Conservation (phyloP, 805 yeast species). For the Myxozyma mucilagina region DNA sequence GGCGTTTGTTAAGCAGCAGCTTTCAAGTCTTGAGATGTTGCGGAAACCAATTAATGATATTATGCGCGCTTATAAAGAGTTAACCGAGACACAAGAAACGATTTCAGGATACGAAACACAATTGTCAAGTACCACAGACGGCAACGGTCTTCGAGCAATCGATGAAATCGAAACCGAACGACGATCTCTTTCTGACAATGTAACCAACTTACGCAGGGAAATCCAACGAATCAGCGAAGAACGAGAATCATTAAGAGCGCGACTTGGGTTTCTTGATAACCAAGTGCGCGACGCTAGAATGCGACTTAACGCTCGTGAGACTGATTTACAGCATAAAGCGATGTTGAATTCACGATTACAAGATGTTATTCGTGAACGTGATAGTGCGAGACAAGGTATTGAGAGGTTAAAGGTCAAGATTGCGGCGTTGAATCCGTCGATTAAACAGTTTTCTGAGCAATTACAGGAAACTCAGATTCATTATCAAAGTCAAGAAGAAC, state of each 20-base stretch:
- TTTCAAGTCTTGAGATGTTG: conserved; percentile 35
- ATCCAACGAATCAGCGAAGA: conserved; percentile 43
- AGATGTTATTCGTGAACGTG: conserved; percentile 40
- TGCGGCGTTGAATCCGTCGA: conserved; percentile 6
- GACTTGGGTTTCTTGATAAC: conserved; percentile 50
- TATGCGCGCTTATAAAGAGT: conserved; percentile 36
- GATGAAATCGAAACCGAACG: conserved; percentile 31
- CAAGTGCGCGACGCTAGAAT: conserved; percentile 55
- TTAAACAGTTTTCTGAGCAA: conserved; percentile 4
- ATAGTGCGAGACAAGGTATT: conserved; percentile 31
- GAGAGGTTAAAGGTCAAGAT: conserved; percentile 42
- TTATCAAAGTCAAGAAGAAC: conserved; percentile 27
- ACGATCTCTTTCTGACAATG: conserved; percentile 42
- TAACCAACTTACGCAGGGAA: conserved; percentile 46
- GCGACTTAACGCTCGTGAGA: conserved; percentile 54
- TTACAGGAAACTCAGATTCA: conserved; percentile 10
- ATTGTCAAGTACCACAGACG: conserved; percentile 31
- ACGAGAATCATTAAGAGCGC: conserved; percentile 49
- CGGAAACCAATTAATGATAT: conserved; percentile 39
- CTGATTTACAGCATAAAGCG: conserved; percentile 50
- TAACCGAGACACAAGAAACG: conserved; percentile 33
- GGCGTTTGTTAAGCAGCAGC: conserved; percentile 19
- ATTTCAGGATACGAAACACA: conserved; percentile 36
- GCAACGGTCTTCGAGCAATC: conserved; percentile 23
- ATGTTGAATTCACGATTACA: conserved; percentile 31